Evolutionary conservation across 2,329 filamentous ascomycete species (phyloP), one percentile per base, ranked within the genome.

Genomic region (Phialophora tarda): DNA sequence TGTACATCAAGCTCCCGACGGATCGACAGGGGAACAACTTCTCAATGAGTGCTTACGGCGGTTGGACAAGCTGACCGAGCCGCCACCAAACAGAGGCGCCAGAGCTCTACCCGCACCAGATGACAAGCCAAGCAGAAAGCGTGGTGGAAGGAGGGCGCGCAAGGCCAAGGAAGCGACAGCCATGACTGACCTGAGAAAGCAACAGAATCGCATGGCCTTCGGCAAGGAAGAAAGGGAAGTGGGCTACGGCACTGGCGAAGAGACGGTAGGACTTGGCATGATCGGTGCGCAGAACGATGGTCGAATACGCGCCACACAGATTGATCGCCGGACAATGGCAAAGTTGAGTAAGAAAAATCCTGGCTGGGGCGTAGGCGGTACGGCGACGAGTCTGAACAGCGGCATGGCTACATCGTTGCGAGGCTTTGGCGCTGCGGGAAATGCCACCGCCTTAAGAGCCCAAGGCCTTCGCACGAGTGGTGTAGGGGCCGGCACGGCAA

Each of bases 141-240:
- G 95, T 71, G 95, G 95, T 78, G 95, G 95, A 59, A 85, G 94
- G 63, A 85, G 93, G 71, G 95, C 93, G 12, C 85, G 95, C 64
- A 97, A 97, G 78, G 94, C 94, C 67, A 99, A 99, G 84, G 95
- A 97, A 78, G 93, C 94, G 3, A 92, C 92, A 6, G 94, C 95
- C 67, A 96, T 97, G 92, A 99, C 95, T 0, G 95, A 99, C 63
- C 83, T 99, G 32, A 89, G 93, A 71, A 97, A 98, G 78, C 93
- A 93, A 4, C 95, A 98, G 79, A 99, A 99, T 80, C 88, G 95
- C 62, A 90, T 99, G 86, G 92, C 89, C 0, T 99, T 99, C 75
- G 93, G 93, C 65, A 95, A 96, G 77, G 94, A 98, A 78, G 95
- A 99, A 79, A 89, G 88, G 73, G 95, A 99, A 78, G 89, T 95